These are phyloP conservation scores for Saposhnikovia divaricata DNA, from an alignment of 129 eudicot genomes.

Conservation along the genomic window DNA sequence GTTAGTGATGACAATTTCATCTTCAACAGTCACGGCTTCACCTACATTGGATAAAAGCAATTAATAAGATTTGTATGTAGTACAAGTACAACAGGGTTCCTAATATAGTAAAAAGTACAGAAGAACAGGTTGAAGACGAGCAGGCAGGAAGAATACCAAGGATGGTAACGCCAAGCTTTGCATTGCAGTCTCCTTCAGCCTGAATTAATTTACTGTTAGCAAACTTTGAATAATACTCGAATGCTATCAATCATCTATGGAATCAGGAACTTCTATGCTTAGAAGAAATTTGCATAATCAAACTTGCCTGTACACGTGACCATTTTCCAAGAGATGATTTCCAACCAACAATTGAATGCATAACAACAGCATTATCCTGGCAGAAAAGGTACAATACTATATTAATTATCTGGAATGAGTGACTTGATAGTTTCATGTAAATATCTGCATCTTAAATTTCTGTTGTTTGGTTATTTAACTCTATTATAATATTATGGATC, in stretches of 20 bases:
- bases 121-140: background rate
- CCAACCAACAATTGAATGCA: slow-evolving; percentile 85
- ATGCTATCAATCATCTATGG: background rate
- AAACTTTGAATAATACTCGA: background rate
- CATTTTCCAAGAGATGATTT: slow-evolving; percentile 84
- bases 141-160: slow-evolving; percentile 43
- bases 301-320: slow-evolving; percentile 88
- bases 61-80: background rate
- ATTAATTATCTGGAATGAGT: background rate
- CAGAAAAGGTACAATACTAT: background rate
- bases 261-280: background rate
- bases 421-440: background rate
- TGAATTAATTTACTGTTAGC: slow-evolving; percentile 21
- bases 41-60: slow-evolving; percentile 37
- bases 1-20: slow-evolving; percentile 83
- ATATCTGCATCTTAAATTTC: background rate
- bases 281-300: background rate
- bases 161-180: slow-evolving; percentile 85
- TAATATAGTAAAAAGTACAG: background rate
- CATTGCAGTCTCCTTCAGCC: slow-evolving; percentile 81
- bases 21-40: slow-evolving; percentile 88
- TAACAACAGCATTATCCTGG: slow-evolving; percentile 92
- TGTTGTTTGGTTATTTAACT: background rate
- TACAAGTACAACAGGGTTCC: too few relatives aligned
- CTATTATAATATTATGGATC: background rate